Evolutionary conservation across 1,284 basidiomycete species (phyloP), one percentile per base, ranked within the genome.

Genomic region (Papiliotrema terrestris): DNA sequence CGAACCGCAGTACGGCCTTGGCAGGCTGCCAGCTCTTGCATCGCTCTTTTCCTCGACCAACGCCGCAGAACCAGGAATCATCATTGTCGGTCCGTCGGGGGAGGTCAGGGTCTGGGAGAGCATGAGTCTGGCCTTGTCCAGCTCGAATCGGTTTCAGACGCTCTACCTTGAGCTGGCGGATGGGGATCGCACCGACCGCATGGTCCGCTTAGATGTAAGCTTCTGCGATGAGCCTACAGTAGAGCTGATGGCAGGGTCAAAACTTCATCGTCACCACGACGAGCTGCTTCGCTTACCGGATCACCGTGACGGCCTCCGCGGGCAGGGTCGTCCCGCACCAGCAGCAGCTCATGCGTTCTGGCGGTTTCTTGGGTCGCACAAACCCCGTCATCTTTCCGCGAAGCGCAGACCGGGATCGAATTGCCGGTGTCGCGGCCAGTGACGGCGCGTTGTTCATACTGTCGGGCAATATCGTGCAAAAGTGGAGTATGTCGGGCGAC

Each of bases 61-160:
- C 3, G 52, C 60, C 14, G 66, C 69, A 22, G 78, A 80, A 56
- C 78, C 78, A 0, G 78, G 78, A 14, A 71, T 79, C 37, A 59
- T 80, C 9, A 56, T 76, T 20, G 66, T 78, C 14, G 65, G 65
- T 13, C 60, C 74, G 1, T 60, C 69, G 3, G 78, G 78, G 23
- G 71, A 74, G 37, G 55, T 78, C 22, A 62, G 74, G 1, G 74
- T 74, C 47, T 80, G 78, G 78, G 75, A 78, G 47, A 69, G 61
- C 37, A 68, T 78, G 61, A 71, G 68, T 32, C 55, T 72, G 23
- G 76, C 77, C 1, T 68, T 80, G 25, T 66, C 72, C 17, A 73
- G 70, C 36, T 72, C 57, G 51, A 69, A 67, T 26, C 57, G 62
- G 19, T 74, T 59, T 47, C 63, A 68, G 45, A 51, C 46, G 17